These are phyloP conservation scores for Diaporthe citri DNA, from an alignment of 2,329 filamentous ascomycete genomes.

Conservation along the genomic window DNA sequence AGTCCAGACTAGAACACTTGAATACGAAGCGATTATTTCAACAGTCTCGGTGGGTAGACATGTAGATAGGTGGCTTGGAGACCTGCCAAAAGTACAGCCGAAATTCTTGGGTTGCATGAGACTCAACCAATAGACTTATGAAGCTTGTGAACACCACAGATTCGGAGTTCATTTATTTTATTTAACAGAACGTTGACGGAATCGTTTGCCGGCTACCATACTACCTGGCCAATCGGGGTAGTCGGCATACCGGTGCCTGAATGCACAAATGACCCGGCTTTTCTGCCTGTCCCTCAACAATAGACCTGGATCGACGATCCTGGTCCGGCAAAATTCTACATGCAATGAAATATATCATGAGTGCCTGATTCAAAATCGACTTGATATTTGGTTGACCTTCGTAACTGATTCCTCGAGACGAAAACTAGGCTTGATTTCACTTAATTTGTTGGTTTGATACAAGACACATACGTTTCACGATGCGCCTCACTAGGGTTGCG, in stretches of 20 bases:
- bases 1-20: no score
- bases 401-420: not conserved
- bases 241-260: not conserved
- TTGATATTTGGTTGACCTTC: not conserved
- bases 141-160: not conserved
- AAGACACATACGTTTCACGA: not conserved
- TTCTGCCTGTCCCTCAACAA: not conserved
- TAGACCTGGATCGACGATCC: not conserved
- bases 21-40: no score
- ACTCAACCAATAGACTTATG: not conserved
- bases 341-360: not conserved
- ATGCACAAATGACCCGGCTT: not conserved
- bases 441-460: not conserved
- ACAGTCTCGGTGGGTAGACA: not conserved
- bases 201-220: not conserved
- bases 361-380: not conserved
- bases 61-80: not conserved
- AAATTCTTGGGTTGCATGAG: not conserved
- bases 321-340: not conserved
- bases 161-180: not conserved
- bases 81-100: not conserved
- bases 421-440: not conserved
- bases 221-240: not conserved
- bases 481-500: not conserved
- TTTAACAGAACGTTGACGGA: not conserved